phyloP scores from a whole-genome alignment of 23 red algal genomes.

The Chondrus crispus region DNA sequence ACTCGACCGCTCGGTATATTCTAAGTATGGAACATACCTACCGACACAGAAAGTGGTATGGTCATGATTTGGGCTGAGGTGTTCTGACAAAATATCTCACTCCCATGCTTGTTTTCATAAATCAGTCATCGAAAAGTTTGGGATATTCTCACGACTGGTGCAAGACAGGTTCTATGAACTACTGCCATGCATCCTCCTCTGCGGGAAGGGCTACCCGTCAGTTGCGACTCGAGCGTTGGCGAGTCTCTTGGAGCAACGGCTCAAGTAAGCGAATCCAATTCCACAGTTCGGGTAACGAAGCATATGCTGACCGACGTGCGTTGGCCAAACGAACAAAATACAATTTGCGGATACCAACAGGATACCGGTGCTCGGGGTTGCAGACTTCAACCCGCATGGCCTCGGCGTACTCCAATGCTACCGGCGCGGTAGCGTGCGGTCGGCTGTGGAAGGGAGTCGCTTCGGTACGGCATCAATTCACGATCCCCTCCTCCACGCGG shows the following conservation, averaged over 20 bases:
- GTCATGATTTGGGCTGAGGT: too few relatives aligned
- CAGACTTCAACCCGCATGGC: constrained; percentile 79
- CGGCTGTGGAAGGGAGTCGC: constrained; percentile 7
- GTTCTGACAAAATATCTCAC: too few relatives aligned
- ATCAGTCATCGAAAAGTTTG: constrained; percentile 76
- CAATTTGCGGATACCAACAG: neutral
- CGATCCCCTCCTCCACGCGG: too few relatives aligned
- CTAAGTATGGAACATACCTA: constrained; percentile 33
- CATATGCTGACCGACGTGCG: neutral
- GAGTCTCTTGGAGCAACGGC: constrained; percentile 3
- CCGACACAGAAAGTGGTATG: too few relatives aligned
- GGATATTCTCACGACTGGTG: constrained; percentile 62
- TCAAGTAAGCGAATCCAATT: constrained; percentile 51
- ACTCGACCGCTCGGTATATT: constrained; percentile 43
- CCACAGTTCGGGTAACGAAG: too few relatives aligned
- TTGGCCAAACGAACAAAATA: neutral
- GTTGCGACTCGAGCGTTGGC: constrained; percentile 62
- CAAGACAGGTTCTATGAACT: constrained; percentile 61
- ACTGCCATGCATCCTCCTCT: constrained; percentile 61
- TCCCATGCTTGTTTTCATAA: too few relatives aligned
- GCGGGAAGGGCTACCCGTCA: constrained; percentile 76
- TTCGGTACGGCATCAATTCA: constrained; percentile 36
- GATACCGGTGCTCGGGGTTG: constrained; percentile 67
- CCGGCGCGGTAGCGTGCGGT: constrained; percentile 34
- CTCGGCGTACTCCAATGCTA: constrained; percentile 62